Percentiles rank a stretch among this genome's conserved stretches.
phyloP scores from a whole-genome alignment of 2,329 filamentous ascomycete genomes.

The Chaetomium strumarium region DNA sequence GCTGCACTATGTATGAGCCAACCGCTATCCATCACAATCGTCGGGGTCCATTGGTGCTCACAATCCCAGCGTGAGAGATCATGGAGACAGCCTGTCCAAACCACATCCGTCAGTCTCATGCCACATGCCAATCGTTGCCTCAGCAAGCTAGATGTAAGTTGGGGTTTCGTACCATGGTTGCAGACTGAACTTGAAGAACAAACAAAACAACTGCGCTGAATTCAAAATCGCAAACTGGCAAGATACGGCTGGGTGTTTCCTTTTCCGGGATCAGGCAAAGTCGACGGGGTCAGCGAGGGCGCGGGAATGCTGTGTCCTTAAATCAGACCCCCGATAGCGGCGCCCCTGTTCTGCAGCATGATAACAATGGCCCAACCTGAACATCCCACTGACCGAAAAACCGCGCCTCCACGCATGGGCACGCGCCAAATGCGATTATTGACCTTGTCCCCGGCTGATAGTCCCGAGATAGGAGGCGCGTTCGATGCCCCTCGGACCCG shows the following conservation, averaged over 20 bases:
- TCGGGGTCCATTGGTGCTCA: constrained; percentile 1
- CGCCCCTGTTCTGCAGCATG: not conserved
- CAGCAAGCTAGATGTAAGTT: not conserved
- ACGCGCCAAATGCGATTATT: not conserved
- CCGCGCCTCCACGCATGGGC: not conserved
- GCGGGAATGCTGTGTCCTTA: not conserved
- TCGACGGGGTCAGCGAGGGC: not conserved
- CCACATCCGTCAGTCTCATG: not conserved
- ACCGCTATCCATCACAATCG: not conserved
- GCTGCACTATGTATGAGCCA: constrained; percentile 43
- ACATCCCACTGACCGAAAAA: not conserved
- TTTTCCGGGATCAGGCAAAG: not conserved
- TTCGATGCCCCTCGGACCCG: not conserved
- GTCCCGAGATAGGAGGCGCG: not conserved
- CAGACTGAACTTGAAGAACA: not conserved
- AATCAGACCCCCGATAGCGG: not conserved
- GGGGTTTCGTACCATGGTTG: constrained; percentile 6
- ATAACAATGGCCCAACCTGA: not conserved
- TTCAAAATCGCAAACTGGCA: not conserved
- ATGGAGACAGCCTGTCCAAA: constrained; percentile 1
- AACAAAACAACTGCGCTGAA: not conserved
- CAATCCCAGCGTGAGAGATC: constrained; percentile 10
- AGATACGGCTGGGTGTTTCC: not conserved
- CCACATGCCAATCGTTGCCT: not conserved
- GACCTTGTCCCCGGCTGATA: not conserved